Percentiles rank a stretch among this genome's conserved stretches.
These are phyloP conservation scores for Cryptococcus sp. DNA, from an alignment of 1,284 basidiomycete genomes.

Conservation along the genomic window DNA sequence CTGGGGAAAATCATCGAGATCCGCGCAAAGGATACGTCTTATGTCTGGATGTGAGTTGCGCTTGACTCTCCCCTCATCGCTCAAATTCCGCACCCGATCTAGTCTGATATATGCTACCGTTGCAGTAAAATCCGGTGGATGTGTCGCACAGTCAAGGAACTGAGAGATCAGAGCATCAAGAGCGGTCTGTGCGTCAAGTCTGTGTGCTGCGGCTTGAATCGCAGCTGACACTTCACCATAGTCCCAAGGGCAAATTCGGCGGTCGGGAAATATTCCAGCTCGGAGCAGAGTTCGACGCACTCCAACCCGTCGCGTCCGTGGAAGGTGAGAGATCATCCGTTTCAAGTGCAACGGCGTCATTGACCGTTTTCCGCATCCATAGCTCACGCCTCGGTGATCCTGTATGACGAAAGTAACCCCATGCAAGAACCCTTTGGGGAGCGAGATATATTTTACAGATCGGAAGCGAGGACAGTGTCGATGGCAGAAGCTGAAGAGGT, in stretches of 20 bases:
- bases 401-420: conserved; percentile 26
- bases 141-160: conserved; percentile 15
- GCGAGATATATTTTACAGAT: conserved; percentile 18
- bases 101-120: not conserved
- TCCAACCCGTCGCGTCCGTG: conserved; percentile 27
- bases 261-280: conserved; percentile 23
- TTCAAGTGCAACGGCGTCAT: not conserved
- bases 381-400: conserved; percentile 17
- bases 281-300: conserved; percentile 13
- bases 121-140: conserved; percentile 25
- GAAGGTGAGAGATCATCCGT: conserved; percentile 17
- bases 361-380: not conserved
- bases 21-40: conserved; percentile 18
- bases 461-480: conserved; percentile 12
- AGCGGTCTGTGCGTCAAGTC: conserved; percentile 15
- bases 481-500: conserved; percentile 4
- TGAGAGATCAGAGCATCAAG: conserved; percentile 10
- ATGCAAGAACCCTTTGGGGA: conserved; percentile 20
- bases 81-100: not conserved
- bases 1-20: conserved; percentile 26
- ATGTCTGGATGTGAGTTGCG: conserved; percentile 27
- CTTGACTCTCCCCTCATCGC: not conserved
- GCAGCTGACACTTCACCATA: not conserved
- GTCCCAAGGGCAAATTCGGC: conserved; percentile 13
- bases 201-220: not conserved